Base-by-base conservation (phyloP, 352 stramenopile genomes). In the Thraustochytrium striatum region DNA sequence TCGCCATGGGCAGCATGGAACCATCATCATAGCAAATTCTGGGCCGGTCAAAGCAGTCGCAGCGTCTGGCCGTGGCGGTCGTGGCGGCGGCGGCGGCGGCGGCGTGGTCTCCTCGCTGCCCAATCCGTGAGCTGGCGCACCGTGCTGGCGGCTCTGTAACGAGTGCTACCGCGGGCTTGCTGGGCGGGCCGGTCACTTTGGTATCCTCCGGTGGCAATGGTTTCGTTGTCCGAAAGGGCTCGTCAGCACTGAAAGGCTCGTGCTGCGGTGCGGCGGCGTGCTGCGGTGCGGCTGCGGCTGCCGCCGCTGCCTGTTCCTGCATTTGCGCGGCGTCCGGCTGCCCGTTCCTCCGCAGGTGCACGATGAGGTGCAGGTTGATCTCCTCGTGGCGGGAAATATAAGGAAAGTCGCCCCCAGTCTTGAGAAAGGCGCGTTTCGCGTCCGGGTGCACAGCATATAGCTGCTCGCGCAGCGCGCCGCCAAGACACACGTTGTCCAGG, bases 311-410 rank as follows among this genome's bases (percentile, higher is more conserved):
- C 33, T 59, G 8, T 11, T 19, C 52, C 25, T 59, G 8, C 9
- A 28, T 33, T 13, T 0, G 52, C 52, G 52, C 52, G 52, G 9
- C 16, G 52, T n/a, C 52, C 52, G 19, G 52, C 52, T n/a, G n/a
- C 47, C 47, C 47, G 25, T 55, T 55, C 21, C 58, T 21, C 19
- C 58, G 35, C 32, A 69, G 58, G 25, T 69, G 58, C 58, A 69
- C 58, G 2, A 69, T 47, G 25, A 69, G 58, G 58, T 69, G 58
- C 58, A 69, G 25, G 58, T 69, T 69, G 7, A 69, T 30, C 2
- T 69, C 58, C 39, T 69, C 58, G 33, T 21, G 25, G n/a, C 58
- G 58, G 8, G 58, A 57, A 30, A 69, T 69, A 25, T 69, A 30
- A 47, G 32, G 19, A 47, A 69, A 69, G n/a, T 69, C 58, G 8